Evolutionary conservation across 441 rosid species (phyloP), one percentile per base, ranked within the genome.

Genomic region (Gossypium lobatum): DNA sequence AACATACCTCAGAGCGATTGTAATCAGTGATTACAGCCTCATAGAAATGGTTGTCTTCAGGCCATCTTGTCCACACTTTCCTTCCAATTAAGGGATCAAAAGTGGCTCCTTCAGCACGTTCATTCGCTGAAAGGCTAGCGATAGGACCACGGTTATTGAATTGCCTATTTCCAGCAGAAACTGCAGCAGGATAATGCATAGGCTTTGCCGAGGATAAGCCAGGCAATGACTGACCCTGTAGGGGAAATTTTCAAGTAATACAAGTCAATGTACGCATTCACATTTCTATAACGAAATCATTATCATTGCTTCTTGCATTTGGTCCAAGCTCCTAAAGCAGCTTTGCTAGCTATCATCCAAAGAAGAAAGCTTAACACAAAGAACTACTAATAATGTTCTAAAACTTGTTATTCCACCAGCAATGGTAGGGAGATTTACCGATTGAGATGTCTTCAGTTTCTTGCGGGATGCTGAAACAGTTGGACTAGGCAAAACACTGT

Each of bases 21-120:
- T 91, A 90, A 64, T 89, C 88, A 13, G 97, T 86, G 65, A 95
- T 86, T 60, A 90, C 89, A 80, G 99, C 99, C 87, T 91, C 92
- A 58, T 95, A 95, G 79, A 93, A 95, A 82, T 72, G 77, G 78
- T 93, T 88, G 75, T 93, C 98, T 61, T 61, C 65, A 61, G 65
- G 65, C 65, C 65, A 61, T 61, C 42, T 61, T 28, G 65, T 61
- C 65, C 65, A 61, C 45, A 61, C 65, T 61, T 61, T 61, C 45
- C 42, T 61, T n/a, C 65, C 65, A 61, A 61, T 31, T 61, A 28
- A 61, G 45, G 42, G 10, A 6, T 61, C 65, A 61, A 61, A 61
- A n/a, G 11, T 61, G 6, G 65, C 18, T 28, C 65, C 65, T 28
- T 61, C 65, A 28, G 21, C 42, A 28, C 4, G 65, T 28, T 28